Conservation (phyloP, 345 rosid species). For the Heritiera littoralis region DNA sequence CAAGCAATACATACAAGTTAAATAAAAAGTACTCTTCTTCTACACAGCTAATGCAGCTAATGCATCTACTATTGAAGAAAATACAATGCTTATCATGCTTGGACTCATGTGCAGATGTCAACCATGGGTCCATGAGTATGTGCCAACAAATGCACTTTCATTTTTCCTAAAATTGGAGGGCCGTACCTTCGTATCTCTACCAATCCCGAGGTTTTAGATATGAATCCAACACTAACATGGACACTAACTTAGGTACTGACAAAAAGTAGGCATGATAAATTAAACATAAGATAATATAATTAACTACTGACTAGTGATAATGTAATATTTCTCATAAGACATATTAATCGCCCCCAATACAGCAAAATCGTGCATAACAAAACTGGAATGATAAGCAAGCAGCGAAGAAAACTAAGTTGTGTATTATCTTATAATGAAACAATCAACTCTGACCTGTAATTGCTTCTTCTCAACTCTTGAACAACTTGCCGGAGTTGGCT, state of each 20-base stretch:
- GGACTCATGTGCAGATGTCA: neutral
- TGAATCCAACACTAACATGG: neutral
- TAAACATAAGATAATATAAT: neutral
- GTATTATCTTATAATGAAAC: neutral
- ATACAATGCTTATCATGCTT: neutral
- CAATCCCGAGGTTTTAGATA: neutral
- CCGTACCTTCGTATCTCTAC: neutral
- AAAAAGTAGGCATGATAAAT: too few relatives aligned
- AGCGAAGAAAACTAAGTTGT: neutral
- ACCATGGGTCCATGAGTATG: neutral
- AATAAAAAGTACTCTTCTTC: neutral
- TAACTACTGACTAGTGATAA: neutral
- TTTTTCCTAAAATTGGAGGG: neutral
- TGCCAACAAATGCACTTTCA: neutral
- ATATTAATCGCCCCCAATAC: neutral
- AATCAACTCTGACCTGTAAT: conserved; percentile 62
- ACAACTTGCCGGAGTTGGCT: conserved; percentile 96
- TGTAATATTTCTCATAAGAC: neutral
- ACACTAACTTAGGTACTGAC: too few relatives aligned
- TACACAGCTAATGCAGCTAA: too few relatives aligned
- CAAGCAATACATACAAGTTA: too few relatives aligned
- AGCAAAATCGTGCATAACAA: neutral
- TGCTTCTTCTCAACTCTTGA: conserved; percentile 82
- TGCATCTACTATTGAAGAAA: neutral
- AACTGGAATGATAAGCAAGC: neutral